Evolutionary conservation across 2,329 filamentous ascomycete species (phyloP), one percentile per base, ranked within the genome.

Genomic region (Pseudocercospora fijiensis): DNA sequence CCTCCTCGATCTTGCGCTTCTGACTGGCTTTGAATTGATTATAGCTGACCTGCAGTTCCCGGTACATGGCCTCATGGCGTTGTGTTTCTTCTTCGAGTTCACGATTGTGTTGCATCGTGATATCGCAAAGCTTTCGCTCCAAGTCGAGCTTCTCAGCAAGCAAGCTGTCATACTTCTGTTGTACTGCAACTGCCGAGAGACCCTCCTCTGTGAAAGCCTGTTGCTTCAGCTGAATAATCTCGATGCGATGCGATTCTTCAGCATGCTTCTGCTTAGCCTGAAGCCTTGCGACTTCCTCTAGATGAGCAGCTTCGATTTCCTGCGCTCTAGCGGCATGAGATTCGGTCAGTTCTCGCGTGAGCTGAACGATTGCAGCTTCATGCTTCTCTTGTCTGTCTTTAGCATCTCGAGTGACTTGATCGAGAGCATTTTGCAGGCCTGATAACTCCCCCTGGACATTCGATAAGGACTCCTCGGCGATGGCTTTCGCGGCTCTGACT

Each of bases 31-130:
- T 69, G 18, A 67, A 58, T 47, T 70, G 69, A 26, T 16, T 22
- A n/a, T 61, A 64, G 4, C 56, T 61, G 10, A 26, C 51, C 56
- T 66, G 67, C 20, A 71, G 63, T n/a, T 69, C 69, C 16, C 55
- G 58, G 28, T 70, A 67, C 28, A 66, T 65, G 10, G 62, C 64
- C n/a, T 71, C 67, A 43, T 69, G 68, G 59, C 63, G 67, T 43
- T 67, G 67, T 20, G 58, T 41, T 37, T 69, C 65, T 55, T 70
- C 68, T 57, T 71, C 70, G 20, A 71, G 63, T 57, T 70, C 70
- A 26, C 66, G 68, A 37, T 71, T 70, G 47, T 71, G 68, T 33
- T 67, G 64, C 41, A 68, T 65, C 11, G 60, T 61, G 18, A 65
- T 26, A 1, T 70, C 69, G 28, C 60, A 61, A 22, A 70, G 63